These are phyloP conservation scores for Calonectria crousiana DNA, from an alignment of 2,329 filamentous ascomycete species.

Conservation along the genomic window DNA sequence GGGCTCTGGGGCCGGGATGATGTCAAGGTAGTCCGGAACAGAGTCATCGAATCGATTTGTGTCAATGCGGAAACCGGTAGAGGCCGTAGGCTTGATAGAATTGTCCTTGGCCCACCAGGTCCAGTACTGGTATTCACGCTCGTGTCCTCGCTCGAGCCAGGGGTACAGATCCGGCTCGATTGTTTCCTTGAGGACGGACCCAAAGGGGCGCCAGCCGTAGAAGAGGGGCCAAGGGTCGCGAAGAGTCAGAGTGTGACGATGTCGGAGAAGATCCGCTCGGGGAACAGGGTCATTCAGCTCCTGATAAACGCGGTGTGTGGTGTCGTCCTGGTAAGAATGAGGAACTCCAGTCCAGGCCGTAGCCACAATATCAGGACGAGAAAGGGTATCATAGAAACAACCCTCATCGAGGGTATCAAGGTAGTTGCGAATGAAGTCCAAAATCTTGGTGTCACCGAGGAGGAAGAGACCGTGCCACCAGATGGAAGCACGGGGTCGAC, in stretches of 20 bases:
- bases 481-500: constrained; percentile 44
- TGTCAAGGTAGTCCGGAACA: constrained; percentile 35
- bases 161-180: constrained; percentile 44
- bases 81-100: constrained; percentile 22
- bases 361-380: constrained; percentile 44
- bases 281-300: constrained; percentile 31
- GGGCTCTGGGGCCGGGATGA: constrained; percentile 27
- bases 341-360: constrained; percentile 40
- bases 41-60: constrained; percentile 25
- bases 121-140: constrained; percentile 41
- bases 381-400: constrained; percentile 40
- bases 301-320: constrained; percentile 24
- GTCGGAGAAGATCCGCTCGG: constrained; percentile 39
- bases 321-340: constrained; percentile 41
- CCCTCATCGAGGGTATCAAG: constrained; percentile 43
- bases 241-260: constrained; percentile 42
- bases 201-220: constrained; percentile 44
- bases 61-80: constrained; percentile 38
- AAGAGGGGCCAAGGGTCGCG: constrained; percentile 45
- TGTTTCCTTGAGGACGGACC: constrained; percentile 31
- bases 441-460: constrained; percentile 34
- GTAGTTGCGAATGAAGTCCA: constrained; percentile 41
- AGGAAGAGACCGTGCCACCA: constrained; percentile 47
- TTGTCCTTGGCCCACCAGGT: constrained; percentile 43
- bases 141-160: constrained; percentile 43